phyloP scores from a whole-genome alignment of 116 monocot genomes.

The Papilionanthe hybrid region DNA sequence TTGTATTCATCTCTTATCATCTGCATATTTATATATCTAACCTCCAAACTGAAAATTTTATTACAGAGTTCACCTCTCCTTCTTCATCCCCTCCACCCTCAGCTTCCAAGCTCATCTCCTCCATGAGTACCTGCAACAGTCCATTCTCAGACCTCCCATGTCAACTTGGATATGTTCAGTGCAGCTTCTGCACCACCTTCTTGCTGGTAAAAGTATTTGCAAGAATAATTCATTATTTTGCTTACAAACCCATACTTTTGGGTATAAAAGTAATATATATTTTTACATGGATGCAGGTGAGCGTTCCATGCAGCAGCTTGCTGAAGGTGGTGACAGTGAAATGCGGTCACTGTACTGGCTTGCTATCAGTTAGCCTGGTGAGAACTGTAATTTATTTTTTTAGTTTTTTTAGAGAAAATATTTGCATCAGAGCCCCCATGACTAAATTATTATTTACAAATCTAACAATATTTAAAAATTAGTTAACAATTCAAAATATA shows the following conservation, averaged over 20 bases:
- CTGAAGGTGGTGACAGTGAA: slow-evolving; percentile 68
- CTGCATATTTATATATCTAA: not conserved
- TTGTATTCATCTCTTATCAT: not conserved
- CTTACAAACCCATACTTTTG: not conserved
- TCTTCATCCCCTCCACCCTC: too few species aligned
- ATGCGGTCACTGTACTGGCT: slow-evolving; percentile 80
- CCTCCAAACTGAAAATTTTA: not conserved
- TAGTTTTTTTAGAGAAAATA: too few species aligned
- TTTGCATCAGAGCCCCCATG: too few species aligned
- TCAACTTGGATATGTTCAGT: slow-evolving; percentile 90
- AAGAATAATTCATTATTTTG: not conserved
- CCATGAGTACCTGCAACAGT: not conserved
- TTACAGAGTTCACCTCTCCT: not conserved
- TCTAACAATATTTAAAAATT: too few species aligned
- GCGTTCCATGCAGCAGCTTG: slow-evolving; percentile 70
- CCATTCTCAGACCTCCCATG: slow-evolving; percentile 52
- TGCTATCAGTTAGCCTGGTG: slow-evolving; percentile 74
- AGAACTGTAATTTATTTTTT: slow-evolving; percentile 2
- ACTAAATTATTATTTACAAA: too few species aligned
- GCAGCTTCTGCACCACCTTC: slow-evolving; percentile 81
- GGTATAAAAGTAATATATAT: not conserved
- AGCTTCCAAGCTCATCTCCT: not conserved
- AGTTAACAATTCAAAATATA: too few species aligned
- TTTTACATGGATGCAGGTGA: slow-evolving; percentile 47
- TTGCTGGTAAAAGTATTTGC: slow-evolving; percentile 38